Percentiles rank a stretch among this genome's conserved stretches.
phyloP scores from a whole-genome alignment of 1,284 basidiomycete genomes.

The Ganoderma lucidum region DNA sequence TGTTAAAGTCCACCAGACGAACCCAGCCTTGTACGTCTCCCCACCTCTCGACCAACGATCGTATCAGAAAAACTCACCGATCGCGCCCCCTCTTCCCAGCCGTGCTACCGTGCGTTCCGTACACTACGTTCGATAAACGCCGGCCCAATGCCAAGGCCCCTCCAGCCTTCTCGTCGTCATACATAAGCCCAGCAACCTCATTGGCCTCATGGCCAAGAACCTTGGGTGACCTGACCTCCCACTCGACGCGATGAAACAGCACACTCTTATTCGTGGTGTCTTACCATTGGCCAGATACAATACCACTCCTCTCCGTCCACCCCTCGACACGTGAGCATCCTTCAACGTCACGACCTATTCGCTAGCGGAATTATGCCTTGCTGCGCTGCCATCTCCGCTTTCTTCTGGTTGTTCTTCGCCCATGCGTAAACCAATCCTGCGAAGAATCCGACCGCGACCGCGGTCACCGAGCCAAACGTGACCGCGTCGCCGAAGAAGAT shows the following conservation, averaged over 20 bases:
- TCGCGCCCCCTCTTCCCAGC: neutral
- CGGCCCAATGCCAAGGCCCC: neutral
- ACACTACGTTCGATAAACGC: constrained; percentile 9
- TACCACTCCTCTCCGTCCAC: constrained; percentile 7
- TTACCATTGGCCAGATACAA: constrained; percentile 13
- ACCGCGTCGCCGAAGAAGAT: constrained; percentile 93
- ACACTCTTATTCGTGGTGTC: constrained; percentile 12
- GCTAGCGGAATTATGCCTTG: constrained; percentile 68
- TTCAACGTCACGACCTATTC: constrained; percentile 50
- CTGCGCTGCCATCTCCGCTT: constrained; percentile 57
- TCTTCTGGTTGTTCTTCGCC: constrained; percentile 90
- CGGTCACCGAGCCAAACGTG: constrained; percentile 88
- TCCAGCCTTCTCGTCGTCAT: neutral
- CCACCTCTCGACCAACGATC: constrained; percentile 11
- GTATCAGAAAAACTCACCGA: neutral
- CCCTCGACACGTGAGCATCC: constrained; percentile 6
- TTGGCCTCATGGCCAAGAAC: constrained; percentile 15
- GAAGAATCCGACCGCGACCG: constrained; percentile 90
- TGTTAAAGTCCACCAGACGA: constrained; percentile 36
- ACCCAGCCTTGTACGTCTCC: neutral
- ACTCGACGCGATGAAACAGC: constrained; percentile 19
- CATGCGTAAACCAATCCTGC: constrained; percentile 91
- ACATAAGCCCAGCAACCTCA: constrained; percentile 5
- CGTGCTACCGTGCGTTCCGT: constrained; percentile 17
- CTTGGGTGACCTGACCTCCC: constrained; percentile 12